Base-by-base conservation (phyloP, 441 rosid species). In the Adansonia gregorii region DNA sequence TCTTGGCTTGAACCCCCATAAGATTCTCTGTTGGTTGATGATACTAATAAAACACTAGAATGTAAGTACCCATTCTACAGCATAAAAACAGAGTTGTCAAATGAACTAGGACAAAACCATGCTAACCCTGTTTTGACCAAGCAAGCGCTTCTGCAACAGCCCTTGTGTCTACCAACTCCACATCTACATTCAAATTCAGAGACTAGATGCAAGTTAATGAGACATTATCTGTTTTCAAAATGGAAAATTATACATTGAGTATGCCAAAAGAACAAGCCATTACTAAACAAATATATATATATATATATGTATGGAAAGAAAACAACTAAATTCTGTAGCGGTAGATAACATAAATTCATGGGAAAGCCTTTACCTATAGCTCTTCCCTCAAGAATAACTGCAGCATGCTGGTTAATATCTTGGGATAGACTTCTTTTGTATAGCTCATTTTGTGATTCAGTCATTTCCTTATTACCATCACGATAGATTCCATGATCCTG, bases 351-450 rank as follows among this genome's bases (percentile, higher is more conserved):
- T 52, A 75, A 75, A 64, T 73, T 72, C 73, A 76, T 56, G 48
- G 70, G 82, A 80, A 60, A 73, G 71, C 69, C 82, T 77, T 72
- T 79, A 90, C 99, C 98, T 76, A 94, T 82, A 82, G 84, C 56
- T 84, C 94, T 84, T 85, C 99, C 99, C 81, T 94, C 95, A 77
- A 95, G 97, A 83, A 95, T 95, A 80, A 92, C 97, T 76, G 95
- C 97, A 69, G 97, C 94, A 86, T 95, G 99, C 58, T 94, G 88
- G 69, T 94, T 92, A 77, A 95, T 90, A 73, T 91, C 98, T 76
- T 91, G 98, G 73, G 91, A 84, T 78, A 95, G 84, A 71, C 97
- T 91, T 78, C 97, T 90, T 77, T n/a, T 84, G 82, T 88, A 88
- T 15, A 82, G 87, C 68, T 87, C 94, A 43, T 83, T 76, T 81